Conservation (phyloP, 257 asterid species). For the Scutellaria galericulata region DNA sequence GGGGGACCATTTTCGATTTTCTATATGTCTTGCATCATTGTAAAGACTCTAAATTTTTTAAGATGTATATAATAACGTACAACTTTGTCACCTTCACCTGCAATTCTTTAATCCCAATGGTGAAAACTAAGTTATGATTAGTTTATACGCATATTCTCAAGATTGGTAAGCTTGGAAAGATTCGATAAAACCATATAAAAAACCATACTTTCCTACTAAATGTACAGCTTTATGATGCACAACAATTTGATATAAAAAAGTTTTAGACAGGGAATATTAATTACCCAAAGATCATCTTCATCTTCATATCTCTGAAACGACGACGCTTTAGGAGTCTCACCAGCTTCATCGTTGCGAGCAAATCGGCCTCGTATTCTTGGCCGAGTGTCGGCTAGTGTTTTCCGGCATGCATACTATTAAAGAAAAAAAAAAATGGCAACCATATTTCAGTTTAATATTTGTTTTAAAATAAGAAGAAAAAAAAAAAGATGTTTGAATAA, state of each 20-base stretch:
- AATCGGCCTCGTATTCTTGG: slow-evolving; percentile 91
- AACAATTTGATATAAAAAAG: background rate
- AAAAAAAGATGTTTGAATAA: background rate
- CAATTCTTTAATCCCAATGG: background rate
- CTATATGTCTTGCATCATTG: slow-evolving; percentile 18
- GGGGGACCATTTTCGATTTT: no score
- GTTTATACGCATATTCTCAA: background rate
- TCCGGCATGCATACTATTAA: slow-evolving; percentile 78
- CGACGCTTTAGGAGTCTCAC: slow-evolving; percentile 68
- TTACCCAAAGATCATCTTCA: slow-evolving; percentile 81
- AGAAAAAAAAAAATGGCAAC: background rate
- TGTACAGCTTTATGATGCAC: slow-evolving; percentile 28
- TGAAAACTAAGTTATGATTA: background rate
- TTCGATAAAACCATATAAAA: background rate
- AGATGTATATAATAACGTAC: background rate
- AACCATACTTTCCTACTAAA: slow-evolving; percentile 28
- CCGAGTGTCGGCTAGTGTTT: slow-evolving; percentile 85
- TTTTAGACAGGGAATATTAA: slow-evolving; percentile 30
- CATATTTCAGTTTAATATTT: background rate
- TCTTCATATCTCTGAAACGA: slow-evolving; percentile 60
- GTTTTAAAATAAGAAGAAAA: background rate
- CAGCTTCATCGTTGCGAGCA: slow-evolving; percentile 78
- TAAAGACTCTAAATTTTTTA: background rate
- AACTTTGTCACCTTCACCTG: background rate
- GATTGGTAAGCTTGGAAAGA: slow-evolving; percentile 12